Base-by-base conservation (phyloP, 148 eudicot species). In the Camellia granthamiana region DNA sequence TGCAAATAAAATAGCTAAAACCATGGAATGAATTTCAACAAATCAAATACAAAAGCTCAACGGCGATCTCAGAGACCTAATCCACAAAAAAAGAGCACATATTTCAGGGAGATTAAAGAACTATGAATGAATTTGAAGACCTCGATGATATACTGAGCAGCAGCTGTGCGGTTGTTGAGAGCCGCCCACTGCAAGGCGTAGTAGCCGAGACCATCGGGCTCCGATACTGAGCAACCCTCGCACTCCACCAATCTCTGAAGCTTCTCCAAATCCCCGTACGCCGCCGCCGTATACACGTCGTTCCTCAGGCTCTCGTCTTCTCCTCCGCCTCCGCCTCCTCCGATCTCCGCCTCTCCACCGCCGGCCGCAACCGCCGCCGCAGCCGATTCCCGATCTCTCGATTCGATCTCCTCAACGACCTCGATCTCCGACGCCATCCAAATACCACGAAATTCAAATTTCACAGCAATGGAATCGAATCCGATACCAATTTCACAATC, bases 151-250 rank as follows among this genome's bases (percentile, higher is more conserved):
- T 89, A 97, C 75, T 90, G 95, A 76, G 99, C 99, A 76, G 95
- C 99, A 72, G 97, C 94, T 64, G 95, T 84, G 4, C 99, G 97
- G 73, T 97, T 97, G 65, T 97, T 97, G 11, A 97, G 90, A 23
- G 99, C 97, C 41, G 99, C 98, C 99, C 99, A 97, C 79, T 97
- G 99, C 75, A 97, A 87, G 44, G 99, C 94, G 74, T 83, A 90
- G 88, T 97, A 94, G 15, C 99, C 98, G 3, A 92, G 90, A 2
- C 86, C 86, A 80, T 97, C 99, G 7, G 97, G 90, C 81, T 92
- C 94, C 0, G 92, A 90, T 12, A 97, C 97, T 6, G 95, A 94
- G 77, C 93, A 92, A 41, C 92, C 92, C 81, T 97, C 93, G 52
- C 84, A 81, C 88, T 91, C 97, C 77, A 97, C 97, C 86, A 97